Percentiles rank a stretch among this genome's conserved stretches.
Conservation (phyloP, 331 rosid species). For the Quercus tomentella region DNA sequence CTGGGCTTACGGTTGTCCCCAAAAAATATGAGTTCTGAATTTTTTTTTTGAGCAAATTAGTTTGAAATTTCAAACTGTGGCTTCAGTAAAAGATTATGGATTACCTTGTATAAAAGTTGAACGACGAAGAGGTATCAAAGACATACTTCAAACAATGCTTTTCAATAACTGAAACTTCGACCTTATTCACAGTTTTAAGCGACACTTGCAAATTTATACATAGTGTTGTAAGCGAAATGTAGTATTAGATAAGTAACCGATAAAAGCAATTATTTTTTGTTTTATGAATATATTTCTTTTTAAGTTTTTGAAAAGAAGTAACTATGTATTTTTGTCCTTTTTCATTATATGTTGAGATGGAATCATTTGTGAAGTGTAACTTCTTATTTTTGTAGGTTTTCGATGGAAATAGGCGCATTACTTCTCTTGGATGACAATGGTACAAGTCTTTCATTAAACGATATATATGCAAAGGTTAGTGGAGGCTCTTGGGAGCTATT, state of each 20-base stretch:
- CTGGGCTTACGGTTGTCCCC: neutral
- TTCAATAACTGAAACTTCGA: neutral
- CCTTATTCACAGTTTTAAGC: neutral
- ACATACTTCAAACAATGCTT: neutral
- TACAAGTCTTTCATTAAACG: too few relatives aligned
- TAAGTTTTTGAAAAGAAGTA: too few relatives aligned
- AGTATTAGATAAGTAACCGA: neutral
- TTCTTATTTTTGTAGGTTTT: too few relatives aligned
- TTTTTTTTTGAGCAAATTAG: neutral
- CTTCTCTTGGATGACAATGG: too few relatives aligned
- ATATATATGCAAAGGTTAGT: constrained; percentile 43
- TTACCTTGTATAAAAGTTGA: neutral
- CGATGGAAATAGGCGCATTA: too few relatives aligned
- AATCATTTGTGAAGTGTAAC: neutral
- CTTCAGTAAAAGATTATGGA: neutral
- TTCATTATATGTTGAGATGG: neutral
- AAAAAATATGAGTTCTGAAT: neutral
- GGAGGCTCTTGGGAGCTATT: constrained; percentile 68
- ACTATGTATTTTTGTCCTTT: neutral
- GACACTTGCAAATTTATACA: neutral
- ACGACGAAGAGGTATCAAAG: neutral
- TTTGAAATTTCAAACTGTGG: neutral
- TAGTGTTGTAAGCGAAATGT: neutral
- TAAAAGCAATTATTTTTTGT: too few relatives aligned
- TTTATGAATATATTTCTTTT: too few relatives aligned